Base-by-base conservation (phyloP, 2,329 filamentous ascomycete species). In the Botryotinia calthae region DNA sequence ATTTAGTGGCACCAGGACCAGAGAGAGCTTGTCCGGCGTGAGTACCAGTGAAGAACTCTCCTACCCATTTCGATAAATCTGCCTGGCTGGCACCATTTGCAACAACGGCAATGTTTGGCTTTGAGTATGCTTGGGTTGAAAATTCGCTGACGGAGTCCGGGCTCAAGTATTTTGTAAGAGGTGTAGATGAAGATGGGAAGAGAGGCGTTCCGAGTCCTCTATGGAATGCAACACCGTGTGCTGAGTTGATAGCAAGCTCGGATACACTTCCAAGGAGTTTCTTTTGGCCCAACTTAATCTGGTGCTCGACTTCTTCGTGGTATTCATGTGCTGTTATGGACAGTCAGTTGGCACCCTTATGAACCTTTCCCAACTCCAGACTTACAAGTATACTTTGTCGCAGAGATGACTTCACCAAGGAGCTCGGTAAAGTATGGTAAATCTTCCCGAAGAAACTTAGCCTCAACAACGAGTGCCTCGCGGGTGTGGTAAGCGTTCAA, bases 401-500 rank as follows among this genome's bases (percentile, higher is more conserved):
- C 86, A 75, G 91, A 90, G 80, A 96, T 87, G 80, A 98, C 93
- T 87, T 99, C 97, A 81, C 92, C 94, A 79, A 99, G 89, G 77
- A 99, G 88, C 87, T 99, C 96, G 81, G 94, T 90, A 84, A 97
- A 99, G 89, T 98, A 99, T 78, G 96, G 96, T 78, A 99, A 90
- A 83, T 99, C 95, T 82, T 96, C 91, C 82, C 94, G 91, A 78
- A 99, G 90, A 88, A 99, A 99, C 86, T 92, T 97, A 82, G 96
- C 93, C 84, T 95, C 91, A 81, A 99, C 86, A 74, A 99, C 90
- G 76, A 99, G 86, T 82, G 94, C 94, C 87, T 99, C 96, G 82
- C 95, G 92, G 79, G 94, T 95, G 86, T 98, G 94, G 84, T 93
- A 93, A 77, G 95, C 87, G 79, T 86, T 88, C 85, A 98, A 90